Percentiles rank a stretch among this genome's conserved stretches.
phyloP scores from a whole-genome alignment of 257 asterid genomes.

The Linderniella brevidens region DNA sequence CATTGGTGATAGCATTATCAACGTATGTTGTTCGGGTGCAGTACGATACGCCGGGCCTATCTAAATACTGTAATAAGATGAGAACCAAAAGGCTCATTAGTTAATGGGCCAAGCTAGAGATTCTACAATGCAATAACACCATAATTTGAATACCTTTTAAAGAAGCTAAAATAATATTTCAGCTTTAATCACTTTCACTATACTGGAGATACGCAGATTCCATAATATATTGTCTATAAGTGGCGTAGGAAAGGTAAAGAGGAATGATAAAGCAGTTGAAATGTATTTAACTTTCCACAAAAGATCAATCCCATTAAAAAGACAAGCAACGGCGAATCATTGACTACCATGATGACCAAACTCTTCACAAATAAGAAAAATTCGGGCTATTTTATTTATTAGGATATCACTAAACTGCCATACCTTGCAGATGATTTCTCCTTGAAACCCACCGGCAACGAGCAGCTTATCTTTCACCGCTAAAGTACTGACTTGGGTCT shows the following conservation, averaged over 20 bases:
- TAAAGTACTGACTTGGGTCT: constrained; percentile 87
- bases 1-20: constrained; percentile 84
- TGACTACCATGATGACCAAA: no score
- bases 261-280: no score
- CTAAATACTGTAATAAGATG: constrained; percentile 47
- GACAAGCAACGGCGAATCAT: no score
- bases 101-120: neutral
- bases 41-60: constrained; percentile 77
- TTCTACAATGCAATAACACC: constrained; percentile 2
- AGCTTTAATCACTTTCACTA: no score
- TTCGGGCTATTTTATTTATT: neutral
- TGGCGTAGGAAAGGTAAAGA: no score
- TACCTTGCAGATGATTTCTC: constrained; percentile 90
- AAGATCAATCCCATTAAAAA: no score
- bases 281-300: no score
- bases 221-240: no score
- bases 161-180: no score
- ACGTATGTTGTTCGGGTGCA: constrained; percentile 88
- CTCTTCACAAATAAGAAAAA: no score
- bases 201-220: no score
- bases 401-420: neutral
- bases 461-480: constrained; percentile 79
- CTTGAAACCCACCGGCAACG: constrained; percentile 97
- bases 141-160: neutral
- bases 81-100: constrained; percentile 4